These are phyloP conservation scores for Globisporangium rhizosaccharum DNA, from an alignment of 352 stramenopile species.

Conservation along the genomic window DNA sequence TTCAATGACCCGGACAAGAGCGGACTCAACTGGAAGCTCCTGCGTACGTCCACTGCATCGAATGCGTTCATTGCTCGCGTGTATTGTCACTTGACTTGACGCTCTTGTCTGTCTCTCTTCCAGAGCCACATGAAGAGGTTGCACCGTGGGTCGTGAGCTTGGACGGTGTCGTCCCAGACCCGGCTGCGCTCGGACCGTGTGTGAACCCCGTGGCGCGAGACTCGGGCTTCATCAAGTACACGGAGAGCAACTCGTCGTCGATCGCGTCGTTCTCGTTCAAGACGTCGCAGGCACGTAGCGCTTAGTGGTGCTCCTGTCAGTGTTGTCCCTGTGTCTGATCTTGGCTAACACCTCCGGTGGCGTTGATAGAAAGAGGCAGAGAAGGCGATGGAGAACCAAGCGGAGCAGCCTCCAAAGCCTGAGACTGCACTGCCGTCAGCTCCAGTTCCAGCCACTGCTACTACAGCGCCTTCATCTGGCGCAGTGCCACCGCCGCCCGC, in stretches of 20 bases:
- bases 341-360: too few species aligned
- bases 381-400: slow-evolving; percentile 9
- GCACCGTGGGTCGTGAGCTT: slow-evolving; percentile 49
- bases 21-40: slow-evolving; percentile 60
- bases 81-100: neutral
- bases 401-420: neutral
- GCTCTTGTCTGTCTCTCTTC: neutral
- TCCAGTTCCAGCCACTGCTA: neutral
- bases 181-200: slow-evolving; percentile 33
- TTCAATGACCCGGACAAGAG: slow-evolving; percentile 89
- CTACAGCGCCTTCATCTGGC: slow-evolving; percentile 1
- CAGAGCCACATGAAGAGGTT: slow-evolving; percentile 38
- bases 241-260: slow-evolving; percentile 22
- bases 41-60: slow-evolving; percentile 29
- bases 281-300: slow-evolving; percentile 36
- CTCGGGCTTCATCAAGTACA: slow-evolving; percentile 53
- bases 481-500: slow-evolving; percentile 11
- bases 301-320: too few species aligned
- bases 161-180: slow-evolving; percentile 29
- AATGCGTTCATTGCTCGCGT: neutral
- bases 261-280: slow-evolving; percentile 69
- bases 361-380: slow-evolving; percentile 20
- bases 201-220: slow-evolving; percentile 57
- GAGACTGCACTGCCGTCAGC: neutral
- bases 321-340: neutral